Percentiles rank a stretch among this genome's conserved stretches.
phyloP scores from a whole-genome alignment of 768 basidiomycete genomes.

The Suillus tomentosus region DNA sequence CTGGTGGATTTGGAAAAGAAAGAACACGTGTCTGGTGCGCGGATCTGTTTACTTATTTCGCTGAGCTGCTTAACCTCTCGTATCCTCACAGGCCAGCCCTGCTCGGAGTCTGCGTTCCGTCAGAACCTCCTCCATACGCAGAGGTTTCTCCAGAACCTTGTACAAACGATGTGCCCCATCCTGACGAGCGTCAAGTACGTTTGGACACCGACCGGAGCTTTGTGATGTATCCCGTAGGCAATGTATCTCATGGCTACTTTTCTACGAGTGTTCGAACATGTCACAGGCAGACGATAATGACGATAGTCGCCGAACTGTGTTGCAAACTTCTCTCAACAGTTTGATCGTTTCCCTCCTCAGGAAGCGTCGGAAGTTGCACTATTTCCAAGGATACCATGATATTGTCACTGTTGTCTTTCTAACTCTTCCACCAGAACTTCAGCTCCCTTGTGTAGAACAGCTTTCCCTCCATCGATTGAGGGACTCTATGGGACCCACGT shows the following conservation, averaged over 20 bases:
- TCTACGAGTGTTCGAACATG: conserved; percentile 19
- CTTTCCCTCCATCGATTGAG: conserved; percentile 72
- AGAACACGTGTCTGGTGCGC: conserved; percentile 60
- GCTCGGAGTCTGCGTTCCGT: conserved; percentile 41
- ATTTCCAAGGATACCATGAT: conserved; percentile 95
- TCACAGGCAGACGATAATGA: conserved; percentile 11
- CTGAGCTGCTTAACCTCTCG: conserved; percentile 25
- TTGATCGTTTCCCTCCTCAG: conserved; percentile 79
- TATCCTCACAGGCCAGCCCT: conserved; percentile 26
- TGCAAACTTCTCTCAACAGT: conserved; percentile 67
- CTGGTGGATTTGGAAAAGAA: conserved; percentile 65
- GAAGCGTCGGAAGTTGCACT: conserved; percentile 68
- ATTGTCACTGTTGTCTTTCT: conserved; percentile 84
- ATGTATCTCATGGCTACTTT: conserved; percentile 16
- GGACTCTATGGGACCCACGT: conserved; percentile 84
- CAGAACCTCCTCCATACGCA: conserved; percentile 34
- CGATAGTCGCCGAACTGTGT: conserved; percentile 32
- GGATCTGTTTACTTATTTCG: conserved; percentile 9
- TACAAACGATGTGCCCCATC: conserved; percentile 42
- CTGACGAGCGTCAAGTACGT: conserved; percentile 83
- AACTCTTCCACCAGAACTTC: conserved; percentile 64
- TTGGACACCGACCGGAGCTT: conserved; percentile 94
- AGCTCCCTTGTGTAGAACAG: conserved; percentile 63
- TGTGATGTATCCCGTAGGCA: conserved; percentile 90
- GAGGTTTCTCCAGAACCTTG: conserved; percentile 23